Conservation (phyloP, 139 green algal species). For the Spirogloea muscicola region DNA sequence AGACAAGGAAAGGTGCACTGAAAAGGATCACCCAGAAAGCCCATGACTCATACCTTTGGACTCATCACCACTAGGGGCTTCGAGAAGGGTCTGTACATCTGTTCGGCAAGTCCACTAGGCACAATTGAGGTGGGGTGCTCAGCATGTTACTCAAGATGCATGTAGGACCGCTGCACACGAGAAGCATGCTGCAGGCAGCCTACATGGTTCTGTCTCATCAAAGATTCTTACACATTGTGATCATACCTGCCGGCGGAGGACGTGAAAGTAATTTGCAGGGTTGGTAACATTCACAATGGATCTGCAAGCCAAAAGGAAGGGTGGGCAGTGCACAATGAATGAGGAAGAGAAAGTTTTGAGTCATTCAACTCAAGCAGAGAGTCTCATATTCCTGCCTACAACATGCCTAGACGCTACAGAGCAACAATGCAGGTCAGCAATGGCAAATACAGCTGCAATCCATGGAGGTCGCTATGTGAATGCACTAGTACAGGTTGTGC, state of each 20-base stretch:
- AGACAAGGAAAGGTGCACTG: too few relatives aligned
- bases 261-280: conserved; percentile 96
- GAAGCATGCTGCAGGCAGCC: too few relatives aligned
- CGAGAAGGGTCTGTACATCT: conserved; percentile 52
- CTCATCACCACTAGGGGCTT: conserved; percentile 54
- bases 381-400: background rate
- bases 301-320: background rate
- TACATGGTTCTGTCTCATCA: too few relatives aligned
- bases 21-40: too few relatives aligned
- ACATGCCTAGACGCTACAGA: too few relatives aligned
- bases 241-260: conserved; percentile 64
- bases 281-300: conserved; percentile 80
- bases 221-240: too few relatives aligned
- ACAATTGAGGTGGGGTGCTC: too few relatives aligned
- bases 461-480: too few relatives aligned
- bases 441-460: background rate
- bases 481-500: conserved; percentile 43
- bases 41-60: conserved; percentile 45
- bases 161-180: too few relatives aligned
- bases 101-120: too few relatives aligned
- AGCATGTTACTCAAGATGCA: too few relatives aligned
- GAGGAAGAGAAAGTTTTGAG: background rate
- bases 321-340: background rate
- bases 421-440: background rate
- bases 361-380: too few relatives aligned